phyloP scores from a whole-genome alignment of 208 protist species.

The Wallacemonas sp. region DNA sequence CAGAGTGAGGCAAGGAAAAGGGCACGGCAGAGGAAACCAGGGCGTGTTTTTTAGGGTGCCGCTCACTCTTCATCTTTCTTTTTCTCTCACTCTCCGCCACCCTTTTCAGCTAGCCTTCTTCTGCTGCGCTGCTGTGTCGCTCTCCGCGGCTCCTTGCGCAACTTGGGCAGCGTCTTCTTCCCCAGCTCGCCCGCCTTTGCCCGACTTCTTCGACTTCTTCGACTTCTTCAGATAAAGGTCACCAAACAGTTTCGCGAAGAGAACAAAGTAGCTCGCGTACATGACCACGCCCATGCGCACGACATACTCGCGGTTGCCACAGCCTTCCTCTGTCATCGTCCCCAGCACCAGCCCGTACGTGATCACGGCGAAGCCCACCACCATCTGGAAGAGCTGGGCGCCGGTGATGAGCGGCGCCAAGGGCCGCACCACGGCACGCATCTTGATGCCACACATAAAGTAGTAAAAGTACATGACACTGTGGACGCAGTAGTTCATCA shows the following conservation, averaged over 20 bases:
- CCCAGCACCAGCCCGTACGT: slow-evolving; percentile 18
- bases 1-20: too few species aligned
- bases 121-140: not conserved
- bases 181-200: not conserved
- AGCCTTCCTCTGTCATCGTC: slow-evolving; percentile 25
- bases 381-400: slow-evolving; percentile 80
- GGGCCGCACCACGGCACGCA: slow-evolving; percentile 33
- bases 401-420: slow-evolving; percentile 56
- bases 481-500: slow-evolving; percentile 89
- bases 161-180: not conserved
- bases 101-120: not conserved
- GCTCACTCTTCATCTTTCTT: too few species aligned
- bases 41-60: too few species aligned
- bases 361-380: slow-evolving; percentile 57
- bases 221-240: slow-evolving; percentile 36
- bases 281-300: slow-evolving; percentile 60
- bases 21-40: too few species aligned
- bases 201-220: not conserved
- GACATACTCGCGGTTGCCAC: slow-evolving; percentile 37
- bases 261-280: slow-evolving; percentile 78
- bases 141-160: not conserved
- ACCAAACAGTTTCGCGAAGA: slow-evolving; percentile 77
- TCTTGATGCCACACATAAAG: slow-evolving; percentile 39
- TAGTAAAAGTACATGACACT: slow-evolving; percentile 91
- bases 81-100: too few species aligned